Evolutionary conservation across 345 rosid species (phyloP).

Genomic region (Bruguiera sexangula): DNA sequence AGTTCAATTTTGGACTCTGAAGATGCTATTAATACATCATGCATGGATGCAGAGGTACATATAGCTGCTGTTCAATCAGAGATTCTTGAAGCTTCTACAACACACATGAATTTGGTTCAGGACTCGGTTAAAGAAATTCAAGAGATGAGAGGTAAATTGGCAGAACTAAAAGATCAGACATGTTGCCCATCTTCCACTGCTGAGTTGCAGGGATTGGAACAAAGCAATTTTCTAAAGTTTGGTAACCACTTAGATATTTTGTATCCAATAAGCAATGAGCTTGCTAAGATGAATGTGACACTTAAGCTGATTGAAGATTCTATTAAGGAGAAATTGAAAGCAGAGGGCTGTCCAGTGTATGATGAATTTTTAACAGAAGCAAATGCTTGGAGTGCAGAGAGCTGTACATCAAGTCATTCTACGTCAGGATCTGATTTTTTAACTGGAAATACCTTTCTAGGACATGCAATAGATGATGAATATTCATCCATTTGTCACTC

Average conservation of each 20-base stretch:
- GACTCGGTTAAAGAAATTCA: conserved; percentile 29
- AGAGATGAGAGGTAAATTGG: conserved; percentile 22
- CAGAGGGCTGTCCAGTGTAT: conserved; percentile 19
- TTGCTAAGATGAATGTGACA: conserved; percentile 35
- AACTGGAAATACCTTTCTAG: conserved; percentile 31
- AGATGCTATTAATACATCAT: conserved; percentile 26
- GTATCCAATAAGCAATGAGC: conserved; percentile 41
- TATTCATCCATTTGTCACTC: conserved; percentile 16
- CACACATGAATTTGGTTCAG: conserved; percentile 23
- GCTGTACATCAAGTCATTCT: conserved; percentile 35
- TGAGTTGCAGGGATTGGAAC: conserved; percentile 16
- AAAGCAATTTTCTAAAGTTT: conserved; percentile 17
- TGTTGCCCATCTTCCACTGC: conserved; percentile 4
- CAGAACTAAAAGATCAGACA: conserved; percentile 25
- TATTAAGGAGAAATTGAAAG: conserved; percentile 29
- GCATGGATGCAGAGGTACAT: conserved; percentile 28
- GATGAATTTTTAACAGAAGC: conserved; percentile 41
- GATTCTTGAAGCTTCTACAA: conserved; percentile 24
- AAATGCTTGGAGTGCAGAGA: conserved; percentile 46
- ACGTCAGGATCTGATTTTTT: conserved; percentile 45
- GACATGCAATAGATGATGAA: conserved; percentile 15
- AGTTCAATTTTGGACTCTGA: conserved; percentile 25
- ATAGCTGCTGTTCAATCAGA: conserved; percentile 23
- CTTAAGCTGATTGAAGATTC: conserved; percentile 32
- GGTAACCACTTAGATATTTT: conserved; percentile 38